Base-by-base conservation (phyloP, 345 rosid genomes). In the Acer yangbiense region DNA sequence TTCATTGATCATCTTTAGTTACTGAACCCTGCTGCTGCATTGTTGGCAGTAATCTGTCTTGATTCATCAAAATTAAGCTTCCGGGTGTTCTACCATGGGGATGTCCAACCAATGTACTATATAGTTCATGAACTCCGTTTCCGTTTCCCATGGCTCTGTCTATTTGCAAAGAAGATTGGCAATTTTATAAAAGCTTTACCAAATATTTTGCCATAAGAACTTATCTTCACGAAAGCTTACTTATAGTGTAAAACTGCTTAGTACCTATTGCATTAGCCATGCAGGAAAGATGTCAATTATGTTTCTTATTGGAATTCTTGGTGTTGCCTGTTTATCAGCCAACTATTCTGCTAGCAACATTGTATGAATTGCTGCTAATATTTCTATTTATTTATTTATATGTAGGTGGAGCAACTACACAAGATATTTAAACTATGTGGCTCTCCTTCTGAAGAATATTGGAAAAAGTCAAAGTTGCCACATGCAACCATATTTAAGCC, bases 401-500 rank as follows among this genome's bases (percentile, higher is more conserved):
- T 73, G 23, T 73, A 91, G 95, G 95, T 91, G 89, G 95, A 91
- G 81, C 95, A 91, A 79, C 86, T 91, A 10, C 95, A 91, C 79
- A 89, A 89, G 86, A 91, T 91, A 80, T 91, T 89, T 74, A 91
- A 89, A 81, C 81, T 91, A 21, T 91, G 95, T 71, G 95, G 95
- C 62, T 91, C 95, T 75, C 95, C 95, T 78, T 87, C 93, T 1
- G 93, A 91, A 72, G 95, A 91, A 69, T 91, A 91, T 76, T 91
- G 93, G 95, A 91, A 87, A 77, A 91, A 87, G 83, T 89, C 90
- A 69, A 91, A 88, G 87, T 74, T 91, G 79, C 95, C 95, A 13
- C 95, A 91, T 81, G 95, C 95, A 67, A 88, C 95, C 72, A 91
- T 91, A 73, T 91, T 91, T 75, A 91, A 89, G 83, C 95, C 93